Percentiles rank a stretch among this genome's conserved stretches.
These are phyloP conservation scores for Cercospora brassicicola DNA, from an alignment of 2,329 filamentous ascomycete genomes.

Conservation along the genomic window DNA sequence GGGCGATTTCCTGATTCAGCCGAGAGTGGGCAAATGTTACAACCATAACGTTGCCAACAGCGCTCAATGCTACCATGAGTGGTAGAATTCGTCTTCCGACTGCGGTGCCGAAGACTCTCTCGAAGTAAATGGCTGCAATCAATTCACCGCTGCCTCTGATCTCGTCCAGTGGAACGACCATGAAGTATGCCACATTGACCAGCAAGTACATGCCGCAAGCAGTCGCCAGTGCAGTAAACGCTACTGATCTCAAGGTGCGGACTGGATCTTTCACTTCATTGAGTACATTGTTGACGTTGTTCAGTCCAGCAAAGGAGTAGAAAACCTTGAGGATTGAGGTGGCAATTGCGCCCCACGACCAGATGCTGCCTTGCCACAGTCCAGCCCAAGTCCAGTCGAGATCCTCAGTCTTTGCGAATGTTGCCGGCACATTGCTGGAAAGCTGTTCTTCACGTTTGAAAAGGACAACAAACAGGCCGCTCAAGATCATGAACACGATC, in stretches of 20 bases:
- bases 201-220: conserved; percentile 66
- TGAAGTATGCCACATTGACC: conserved; percentile 63
- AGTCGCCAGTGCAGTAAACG: conserved; percentile 58
- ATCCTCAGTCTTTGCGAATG: neutral
- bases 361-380: conserved; percentile 40
- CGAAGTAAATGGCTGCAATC: conserved; percentile 67
- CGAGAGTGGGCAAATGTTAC: conserved; percentile 67
- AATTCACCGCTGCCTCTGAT: conserved; percentile 67
- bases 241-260: conserved; percentile 55
- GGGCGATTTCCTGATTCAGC: conserved; percentile 70
- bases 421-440: neutral
- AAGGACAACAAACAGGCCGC: conserved; percentile 41
- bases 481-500: conserved; percentile 43
- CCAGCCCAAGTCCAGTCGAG: conserved; percentile 26
- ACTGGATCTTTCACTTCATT: conserved; percentile 71
- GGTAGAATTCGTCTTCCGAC: conserved; percentile 61
- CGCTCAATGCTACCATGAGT: conserved; percentile 65
- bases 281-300: conserved; percentile 68
- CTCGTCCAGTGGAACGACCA: conserved; percentile 66
- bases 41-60: conserved; percentile 71
- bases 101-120: conserved; percentile 60
- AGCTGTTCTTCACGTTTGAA: conserved; percentile 28
- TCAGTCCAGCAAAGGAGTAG: conserved; percentile 67
- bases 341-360: conserved; percentile 67
- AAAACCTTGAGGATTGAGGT: conserved; percentile 67